Evolutionary conservation across 1,284 basidiomycete genomes (phyloP).

Genomic region (Apiotrichum gracile): DNA sequence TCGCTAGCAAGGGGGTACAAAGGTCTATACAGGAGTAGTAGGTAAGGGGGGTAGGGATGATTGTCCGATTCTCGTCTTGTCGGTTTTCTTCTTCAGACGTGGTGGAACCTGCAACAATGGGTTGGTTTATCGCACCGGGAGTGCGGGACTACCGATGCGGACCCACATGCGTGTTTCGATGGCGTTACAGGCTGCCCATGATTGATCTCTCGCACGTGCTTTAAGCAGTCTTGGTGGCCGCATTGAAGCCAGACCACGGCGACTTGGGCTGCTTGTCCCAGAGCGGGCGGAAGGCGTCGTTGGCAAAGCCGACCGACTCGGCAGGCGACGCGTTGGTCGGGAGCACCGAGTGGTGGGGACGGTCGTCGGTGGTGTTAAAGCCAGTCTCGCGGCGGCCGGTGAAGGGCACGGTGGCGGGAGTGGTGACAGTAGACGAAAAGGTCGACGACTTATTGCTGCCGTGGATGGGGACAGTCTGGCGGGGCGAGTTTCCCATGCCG

Average conservation of each 20-base stretch:
- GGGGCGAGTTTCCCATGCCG: constrained; percentile 22
- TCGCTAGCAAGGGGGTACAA: too few relatives aligned
- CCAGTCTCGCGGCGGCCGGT: constrained; percentile 23
- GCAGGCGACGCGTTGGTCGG: constrained; percentile 29
- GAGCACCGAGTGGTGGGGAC: constrained; percentile 28
- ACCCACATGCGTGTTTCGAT: too few relatives aligned
- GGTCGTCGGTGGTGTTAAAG: constrained; percentile 13
- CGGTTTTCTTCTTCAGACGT: too few relatives aligned
- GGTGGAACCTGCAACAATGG: too few relatives aligned
- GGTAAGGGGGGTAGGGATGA: too few relatives aligned
- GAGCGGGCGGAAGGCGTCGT: constrained; percentile 39
- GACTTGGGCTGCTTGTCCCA: constrained; percentile 20
- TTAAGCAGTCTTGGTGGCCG: not conserved
- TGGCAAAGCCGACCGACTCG: constrained; percentile 30
- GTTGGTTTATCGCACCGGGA: too few relatives aligned
- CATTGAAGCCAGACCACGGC: constrained; percentile 6
- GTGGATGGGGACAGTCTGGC: constrained; percentile 10
- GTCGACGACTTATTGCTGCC: not conserved
- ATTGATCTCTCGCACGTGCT: too few relatives aligned
- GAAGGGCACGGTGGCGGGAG: not conserved
- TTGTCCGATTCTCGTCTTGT: too few relatives aligned
- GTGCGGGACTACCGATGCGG: too few relatives aligned
- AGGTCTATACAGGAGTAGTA: too few relatives aligned
- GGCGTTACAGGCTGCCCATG: not conserved
- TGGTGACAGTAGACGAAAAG: not conserved